Evolutionary conservation across 305 asterid genomes (phyloP).

Genomic region (Solanum hybrid): DNA sequence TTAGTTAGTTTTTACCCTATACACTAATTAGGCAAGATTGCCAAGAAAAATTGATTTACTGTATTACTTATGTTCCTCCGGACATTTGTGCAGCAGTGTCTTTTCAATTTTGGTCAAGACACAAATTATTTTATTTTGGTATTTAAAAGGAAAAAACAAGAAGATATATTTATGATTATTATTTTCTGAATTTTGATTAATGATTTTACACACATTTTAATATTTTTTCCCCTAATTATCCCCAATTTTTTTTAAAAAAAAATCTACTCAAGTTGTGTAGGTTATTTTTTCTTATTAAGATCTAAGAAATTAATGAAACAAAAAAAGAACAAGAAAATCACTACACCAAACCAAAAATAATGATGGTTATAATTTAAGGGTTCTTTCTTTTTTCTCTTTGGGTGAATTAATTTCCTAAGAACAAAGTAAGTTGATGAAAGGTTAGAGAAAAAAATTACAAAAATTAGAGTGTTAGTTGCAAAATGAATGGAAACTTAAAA

Average conservation of each 20-base stretch:
- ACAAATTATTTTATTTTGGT: neutral
- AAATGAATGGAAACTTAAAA: neutral
- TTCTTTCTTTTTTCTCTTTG: neutral
- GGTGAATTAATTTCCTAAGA: neutral
- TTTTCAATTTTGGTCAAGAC: neutral
- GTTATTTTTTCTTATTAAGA: neutral
- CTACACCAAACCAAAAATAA: neutral
- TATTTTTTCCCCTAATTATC: neutral
- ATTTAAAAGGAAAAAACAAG: neutral
- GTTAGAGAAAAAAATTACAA: neutral
- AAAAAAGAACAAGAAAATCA: neutral
- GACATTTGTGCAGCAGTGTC: neutral
- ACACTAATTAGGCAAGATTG: neutral
- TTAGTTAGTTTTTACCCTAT: neutral
- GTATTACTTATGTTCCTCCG: neutral
- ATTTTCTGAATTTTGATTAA: neutral
- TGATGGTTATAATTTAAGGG: neutral
- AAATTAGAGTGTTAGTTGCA: neutral
- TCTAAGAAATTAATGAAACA: neutral
- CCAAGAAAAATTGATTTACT: neutral
- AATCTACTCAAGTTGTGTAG: neutral
- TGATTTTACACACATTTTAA: neutral
- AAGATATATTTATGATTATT: neutral
- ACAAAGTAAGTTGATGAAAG: neutral
- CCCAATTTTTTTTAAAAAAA: neutral